These are phyloP conservation scores for Candida suzukii DNA, from an alignment of 805 yeast species.

Conservation along the genomic window DNA sequence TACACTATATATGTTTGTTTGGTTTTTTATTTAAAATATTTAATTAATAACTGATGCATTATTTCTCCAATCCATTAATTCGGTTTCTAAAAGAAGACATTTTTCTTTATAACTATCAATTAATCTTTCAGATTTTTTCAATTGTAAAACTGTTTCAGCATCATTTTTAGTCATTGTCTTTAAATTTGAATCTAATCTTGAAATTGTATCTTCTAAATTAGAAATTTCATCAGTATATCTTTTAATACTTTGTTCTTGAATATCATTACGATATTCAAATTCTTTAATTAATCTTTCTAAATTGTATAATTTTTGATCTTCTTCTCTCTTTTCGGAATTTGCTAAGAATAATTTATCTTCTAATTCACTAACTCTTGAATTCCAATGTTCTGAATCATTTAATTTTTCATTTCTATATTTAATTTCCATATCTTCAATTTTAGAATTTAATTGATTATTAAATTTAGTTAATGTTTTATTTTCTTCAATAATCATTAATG, in stretches of 20 bases:
- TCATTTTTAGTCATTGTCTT: conserved; percentile 36
- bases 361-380: conserved; percentile 43
- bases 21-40: too few species aligned
- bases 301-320: conserved; percentile 39
- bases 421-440: conserved; percentile 38
- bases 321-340: conserved; percentile 42
- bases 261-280: conserved; percentile 42
- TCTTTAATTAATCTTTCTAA: conserved; percentile 51
- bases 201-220: conserved; percentile 44
- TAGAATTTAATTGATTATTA: conserved; percentile 41
- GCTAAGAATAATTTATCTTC: conserved; percentile 43
- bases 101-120: conserved; percentile 47
- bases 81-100: conserved; percentile 46
- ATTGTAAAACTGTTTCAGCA: conserved; percentile 33
- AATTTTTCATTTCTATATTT: conserved; percentile 47
- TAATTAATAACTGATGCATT: conserved; percentile 14
- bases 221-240: conserved; percentile 54
- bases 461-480: conserved; percentile 54
- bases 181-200: conserved; percentile 37
- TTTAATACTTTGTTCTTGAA: conserved; percentile 41
- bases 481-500: conserved; percentile 56
- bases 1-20: too few species aligned
- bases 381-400: conserved; percentile 49
- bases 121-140: conserved; percentile 49
- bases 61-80: conserved; percentile 48